Percentiles rank a stretch among this genome's conserved stretches.
Conservation (phyloP, 192 early-diverging fungal genomes). For the Mortierella antarctica region DNA sequence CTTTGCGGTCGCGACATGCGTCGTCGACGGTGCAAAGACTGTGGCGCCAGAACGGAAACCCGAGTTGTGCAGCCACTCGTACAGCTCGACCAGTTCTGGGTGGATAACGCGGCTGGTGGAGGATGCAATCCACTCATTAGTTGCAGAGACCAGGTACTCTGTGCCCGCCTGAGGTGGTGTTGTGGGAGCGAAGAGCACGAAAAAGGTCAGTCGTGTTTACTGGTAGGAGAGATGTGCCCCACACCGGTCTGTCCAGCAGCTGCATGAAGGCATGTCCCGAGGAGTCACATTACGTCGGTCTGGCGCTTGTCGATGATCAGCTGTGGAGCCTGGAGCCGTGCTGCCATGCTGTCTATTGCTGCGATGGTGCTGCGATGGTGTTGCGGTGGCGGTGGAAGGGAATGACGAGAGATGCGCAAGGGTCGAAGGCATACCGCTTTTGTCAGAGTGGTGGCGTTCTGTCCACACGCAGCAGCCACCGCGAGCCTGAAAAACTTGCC, state of each 20-base stretch:
- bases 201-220: background rate
- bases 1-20: background rate
- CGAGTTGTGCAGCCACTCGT: slow-evolving; percentile 47
- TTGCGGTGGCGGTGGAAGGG: too few relatives aligned
- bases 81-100: slow-evolving; percentile 49
- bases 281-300: slow-evolving; percentile 17
- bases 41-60: slow-evolving; percentile 17
- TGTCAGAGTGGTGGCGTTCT: too few relatives aligned
- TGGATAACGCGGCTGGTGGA: slow-evolving; percentile 25
- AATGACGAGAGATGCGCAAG: too few relatives aligned
- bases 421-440: too few relatives aligned
- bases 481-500: background rate
- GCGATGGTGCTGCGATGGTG: background rate
- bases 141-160: slow-evolving; percentile 36
- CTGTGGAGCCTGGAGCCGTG: slow-evolving; percentile 5
- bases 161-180: slow-evolving; percentile 17
- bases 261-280: background rate
- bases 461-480: too few relatives aligned
- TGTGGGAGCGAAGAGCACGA: background rate
- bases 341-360: slow-evolving; percentile 1
- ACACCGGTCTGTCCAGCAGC: background rate
- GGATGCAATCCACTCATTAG: slow-evolving; percentile 33
- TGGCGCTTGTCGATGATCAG: slow-evolving; percentile 38
- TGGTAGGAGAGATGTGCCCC: background rate
- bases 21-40: slow-evolving; percentile 7